A percentile compares a stretch with the other conserved stretches of the same genome.
Conservation (phyloP, 2,329 filamentous ascomycete genomes). For the Metarhizium sp. region DNA sequence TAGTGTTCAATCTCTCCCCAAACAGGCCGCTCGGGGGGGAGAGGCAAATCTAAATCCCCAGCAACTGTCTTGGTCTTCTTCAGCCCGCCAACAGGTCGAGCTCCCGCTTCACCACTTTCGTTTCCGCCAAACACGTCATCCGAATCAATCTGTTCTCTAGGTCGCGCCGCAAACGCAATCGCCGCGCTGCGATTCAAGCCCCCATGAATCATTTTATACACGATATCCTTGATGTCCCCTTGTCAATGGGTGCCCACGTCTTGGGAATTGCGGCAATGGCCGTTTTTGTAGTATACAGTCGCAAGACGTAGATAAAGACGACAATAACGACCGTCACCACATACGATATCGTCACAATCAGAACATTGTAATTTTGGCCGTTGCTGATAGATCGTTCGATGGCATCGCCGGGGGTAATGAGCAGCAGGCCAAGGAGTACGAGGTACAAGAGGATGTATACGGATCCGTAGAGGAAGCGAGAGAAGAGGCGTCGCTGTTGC, state of each 20-base stretch:
- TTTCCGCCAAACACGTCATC: constrained; percentile 9
- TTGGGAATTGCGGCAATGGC: constrained; percentile 79
- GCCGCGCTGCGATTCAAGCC: constrained; percentile 68
- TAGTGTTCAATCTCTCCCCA: constrained; percentile 83
- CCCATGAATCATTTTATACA: constrained; percentile 65
- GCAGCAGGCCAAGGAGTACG: constrained; percentile 61
- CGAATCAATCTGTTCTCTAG: constrained; percentile 16
- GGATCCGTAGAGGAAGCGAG: constrained; percentile 71
- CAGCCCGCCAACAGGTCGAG: constrained; percentile 7
- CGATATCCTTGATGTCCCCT: constrained; percentile 67
- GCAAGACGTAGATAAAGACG: constrained; percentile 66
- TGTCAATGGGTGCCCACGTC: constrained; percentile 75
- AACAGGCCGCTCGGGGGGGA: constrained; percentile 40
- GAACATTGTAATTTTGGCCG: constrained; percentile 66
- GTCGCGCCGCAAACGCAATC: constrained; percentile 59
- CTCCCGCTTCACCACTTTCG: constrained; percentile 8
- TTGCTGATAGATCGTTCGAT: constrained; percentile 67
- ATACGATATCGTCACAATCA: constrained; percentile 71
- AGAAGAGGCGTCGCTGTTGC: constrained; percentile 40
- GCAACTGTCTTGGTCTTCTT: constrained; percentile 28
- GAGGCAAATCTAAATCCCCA: constrained; percentile 33
- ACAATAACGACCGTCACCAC: constrained; percentile 62
- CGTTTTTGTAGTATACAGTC: constrained; percentile 80
- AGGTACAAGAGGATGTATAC: constrained; percentile 70
- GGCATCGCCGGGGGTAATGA: constrained; percentile 71